Evolutionary conservation across 768 basidiomycete genomes (phyloP), one percentile per base, ranked within the genome.

Genomic region (Lactarius quietus): DNA sequence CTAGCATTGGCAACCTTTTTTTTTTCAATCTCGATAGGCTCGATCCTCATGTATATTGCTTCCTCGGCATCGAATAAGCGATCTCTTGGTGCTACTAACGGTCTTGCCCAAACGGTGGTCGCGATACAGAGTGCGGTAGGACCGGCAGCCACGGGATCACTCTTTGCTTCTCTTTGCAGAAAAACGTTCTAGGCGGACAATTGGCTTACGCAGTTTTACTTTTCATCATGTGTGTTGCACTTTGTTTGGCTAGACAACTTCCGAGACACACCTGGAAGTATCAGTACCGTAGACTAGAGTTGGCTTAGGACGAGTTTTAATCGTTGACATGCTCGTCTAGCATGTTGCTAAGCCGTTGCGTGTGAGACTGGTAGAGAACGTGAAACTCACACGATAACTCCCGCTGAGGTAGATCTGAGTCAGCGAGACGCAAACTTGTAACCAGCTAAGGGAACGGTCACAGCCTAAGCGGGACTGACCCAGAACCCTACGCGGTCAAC

Each of bases 151-250:
- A 14, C 48, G 2, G 14, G 23, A 83, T 1, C 86, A 0, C 72
- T 87, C 18, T 87, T 85, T 68, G 82, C 87, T 68, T 84, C 0
- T 85, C 84, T 0, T 55, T 82, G 9, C 74, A 84, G 63, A 71
- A 71, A 41, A 75, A 80, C 39, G 73, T 84, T 39, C 70, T 78
- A 0, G 81, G 82, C 1, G 84, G 85, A 2, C 76, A 80, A 56
- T 70, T 82, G 36, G 79, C 80, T 3, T 82, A 74, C 56, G 66
- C 53, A 31, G 68, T 73, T 54, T 67, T 75, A 3, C 48, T 51
- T 51, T 6, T 23, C n/a, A 5, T 51, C 14, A 26, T 23, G 26
- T 26, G 48, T 26, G 48, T 26, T 15, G 26, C 23, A 26, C 26
- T 7, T 6, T 15, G 6, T 51, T 23, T 51, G 26, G 48, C 48